Percentiles rank a stretch among this genome's conserved stretches.
Evolutionary conservation across 2,329 filamentous ascomycete species (phyloP).

Genomic region (Grosmannia huntii): DNA sequence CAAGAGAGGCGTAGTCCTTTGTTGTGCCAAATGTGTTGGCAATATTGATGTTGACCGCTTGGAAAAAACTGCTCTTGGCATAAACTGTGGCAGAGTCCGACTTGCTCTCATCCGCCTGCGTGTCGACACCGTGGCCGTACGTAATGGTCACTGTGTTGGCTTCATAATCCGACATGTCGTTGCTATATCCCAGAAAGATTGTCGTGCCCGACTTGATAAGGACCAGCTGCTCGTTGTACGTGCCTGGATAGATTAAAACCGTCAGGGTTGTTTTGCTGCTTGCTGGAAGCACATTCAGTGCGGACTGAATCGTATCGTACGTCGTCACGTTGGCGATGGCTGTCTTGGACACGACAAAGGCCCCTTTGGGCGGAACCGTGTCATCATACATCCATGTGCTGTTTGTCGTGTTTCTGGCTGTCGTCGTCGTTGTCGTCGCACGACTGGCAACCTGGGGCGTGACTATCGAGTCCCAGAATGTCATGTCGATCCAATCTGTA

Average conservation of each 20-base stretch:
- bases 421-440: neutral
- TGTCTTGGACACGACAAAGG: conserved; percentile 20
- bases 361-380: conserved; percentile 19
- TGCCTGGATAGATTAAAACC: conserved; percentile 48
- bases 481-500: conserved; percentile 16
- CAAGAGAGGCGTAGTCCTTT: neutral
- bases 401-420: conserved; percentile 11
- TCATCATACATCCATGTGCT: conserved; percentile 10
- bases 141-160: conserved; percentile 46
- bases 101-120: conserved; percentile 17
- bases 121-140: conserved; percentile 24
- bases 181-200: conserved; percentile 42
- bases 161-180: conserved; percentile 34
- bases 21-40: conserved; percentile 27
- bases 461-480: conserved; percentile 14
- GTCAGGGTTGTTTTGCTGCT: conserved; percentile 30
- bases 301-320: conserved; percentile 31
- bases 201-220: conserved; percentile 29
- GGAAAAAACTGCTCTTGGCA: conserved; percentile 35
- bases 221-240: conserved; percentile 47
- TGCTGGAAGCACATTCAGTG: conserved; percentile 43
- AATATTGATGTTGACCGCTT: conserved; percentile 49
- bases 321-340: conserved; percentile 19
- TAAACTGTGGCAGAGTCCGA: conserved; percentile 39
- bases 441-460: conserved; percentile 5